phyloP scores from a whole-genome alignment of 177 flowering plant genomes.

The Vitis hybrid region DNA sequence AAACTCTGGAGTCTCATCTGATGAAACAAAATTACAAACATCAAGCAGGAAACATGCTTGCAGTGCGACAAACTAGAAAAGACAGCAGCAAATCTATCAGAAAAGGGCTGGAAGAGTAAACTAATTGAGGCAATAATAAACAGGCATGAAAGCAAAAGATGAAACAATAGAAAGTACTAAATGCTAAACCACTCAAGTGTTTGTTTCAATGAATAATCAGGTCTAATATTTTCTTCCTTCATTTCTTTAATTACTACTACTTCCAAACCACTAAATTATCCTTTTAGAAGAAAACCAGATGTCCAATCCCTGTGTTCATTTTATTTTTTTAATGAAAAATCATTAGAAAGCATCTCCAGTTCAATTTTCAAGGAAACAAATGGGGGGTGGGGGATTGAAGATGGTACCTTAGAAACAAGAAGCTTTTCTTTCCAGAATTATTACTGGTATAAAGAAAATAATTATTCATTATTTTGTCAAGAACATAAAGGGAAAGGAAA shows the following conservation, averaged over 20 bases:
- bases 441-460: too few relatives aligned
- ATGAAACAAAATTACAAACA: constrained; percentile 8
- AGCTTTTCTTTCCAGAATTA: too few relatives aligned
- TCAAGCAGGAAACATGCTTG: constrained; percentile 3
- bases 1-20: constrained; percentile 73
- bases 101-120: not conserved
- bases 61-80: not conserved
- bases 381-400: too few relatives aligned
- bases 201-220: not conserved
- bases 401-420: too few relatives aligned
- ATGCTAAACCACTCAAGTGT: not conserved
- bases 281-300: not conserved
- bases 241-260: not conserved
- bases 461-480: too few relatives aligned
- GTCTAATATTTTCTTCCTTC: not conserved
- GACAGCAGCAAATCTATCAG: not conserved
- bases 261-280: not conserved
- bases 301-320: too few relatives aligned
- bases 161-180: not conserved
- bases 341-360: too few relatives aligned
- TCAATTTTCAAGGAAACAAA: too few relatives aligned
- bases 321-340: too few relatives aligned
- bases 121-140: not conserved
- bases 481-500: too few relatives aligned
- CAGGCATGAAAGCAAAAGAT: not conserved